These are phyloP conservation scores for Colletotrichum navitas DNA, from an alignment of 2,329 filamentous ascomycete genomes.

Conservation along the genomic window DNA sequence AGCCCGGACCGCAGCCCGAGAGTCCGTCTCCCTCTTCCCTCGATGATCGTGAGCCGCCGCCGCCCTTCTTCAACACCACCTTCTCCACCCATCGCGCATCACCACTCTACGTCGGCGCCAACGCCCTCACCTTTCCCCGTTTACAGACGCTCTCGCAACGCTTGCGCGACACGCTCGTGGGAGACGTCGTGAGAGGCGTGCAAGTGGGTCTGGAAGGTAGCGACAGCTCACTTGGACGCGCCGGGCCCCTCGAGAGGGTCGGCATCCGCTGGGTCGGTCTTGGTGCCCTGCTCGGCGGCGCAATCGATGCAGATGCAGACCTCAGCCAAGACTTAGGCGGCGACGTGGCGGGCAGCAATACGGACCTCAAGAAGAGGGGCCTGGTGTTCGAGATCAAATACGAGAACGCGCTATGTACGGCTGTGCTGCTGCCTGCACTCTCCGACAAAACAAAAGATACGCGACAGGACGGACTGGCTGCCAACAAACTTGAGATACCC, in stretches of 20 bases:
- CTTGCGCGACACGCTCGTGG: conserved; percentile 67
- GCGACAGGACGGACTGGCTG: neutral
- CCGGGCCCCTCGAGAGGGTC: conserved; percentile 61
- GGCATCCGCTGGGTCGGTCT: conserved; percentile 61
- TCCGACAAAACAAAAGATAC: conserved; percentile 6
- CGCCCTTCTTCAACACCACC: conserved; percentile 69
- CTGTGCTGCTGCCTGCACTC: conserved; percentile 61
- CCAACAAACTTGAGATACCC: conserved; percentile 18
- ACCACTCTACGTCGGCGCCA: conserved; percentile 62
- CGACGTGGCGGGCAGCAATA: conserved; percentile 20
- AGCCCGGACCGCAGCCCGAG: neutral
- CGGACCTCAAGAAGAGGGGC: conserved; percentile 47
- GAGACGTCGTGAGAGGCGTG: conserved; percentile 71
- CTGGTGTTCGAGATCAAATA: conserved; percentile 64
- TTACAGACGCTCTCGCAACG: conserved; percentile 60
- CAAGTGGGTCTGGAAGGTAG: conserved; percentile 62
- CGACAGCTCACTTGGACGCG: conserved; percentile 54
- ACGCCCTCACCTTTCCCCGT: conserved; percentile 53
- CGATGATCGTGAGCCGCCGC: conserved; percentile 46
- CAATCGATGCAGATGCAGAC: conserved; percentile 21
- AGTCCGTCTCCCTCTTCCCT: conserved; percentile 7
- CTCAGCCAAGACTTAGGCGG: conserved; percentile 27
- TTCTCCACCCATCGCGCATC: conserved; percentile 69
- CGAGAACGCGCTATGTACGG: conserved; percentile 65
- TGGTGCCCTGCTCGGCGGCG: conserved; percentile 49